Conservation (phyloP, 23 red algal genomes). For the Gracilariopsis chorda region DNA sequence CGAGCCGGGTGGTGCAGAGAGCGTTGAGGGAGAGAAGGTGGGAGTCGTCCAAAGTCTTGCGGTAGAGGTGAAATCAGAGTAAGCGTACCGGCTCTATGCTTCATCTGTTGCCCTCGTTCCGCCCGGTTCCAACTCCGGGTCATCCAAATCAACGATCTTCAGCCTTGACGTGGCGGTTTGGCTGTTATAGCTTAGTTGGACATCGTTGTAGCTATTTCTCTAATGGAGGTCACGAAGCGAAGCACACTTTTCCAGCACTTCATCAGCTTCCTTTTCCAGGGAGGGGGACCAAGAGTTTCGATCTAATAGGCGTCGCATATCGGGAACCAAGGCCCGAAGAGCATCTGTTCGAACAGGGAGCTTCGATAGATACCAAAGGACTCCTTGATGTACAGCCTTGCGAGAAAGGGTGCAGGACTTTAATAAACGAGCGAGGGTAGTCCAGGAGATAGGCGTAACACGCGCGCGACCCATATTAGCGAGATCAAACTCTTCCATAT, state of each 20-base stretch:
- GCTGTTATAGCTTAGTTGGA: background rate
- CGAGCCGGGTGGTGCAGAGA: too few relatives aligned
- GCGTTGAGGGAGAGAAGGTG: too few relatives aligned
- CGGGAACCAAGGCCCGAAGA: background rate
- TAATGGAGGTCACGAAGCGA: background rate
- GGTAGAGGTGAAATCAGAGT: background rate
- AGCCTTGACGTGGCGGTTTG: constrained; percentile 2
- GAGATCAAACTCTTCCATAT: background rate
- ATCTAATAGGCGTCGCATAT: background rate
- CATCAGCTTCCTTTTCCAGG: background rate
- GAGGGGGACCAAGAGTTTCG: background rate
- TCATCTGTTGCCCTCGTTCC: background rate
- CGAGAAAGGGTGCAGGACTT: background rate
- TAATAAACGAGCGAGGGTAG: background rate
- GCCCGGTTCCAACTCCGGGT: background rate
- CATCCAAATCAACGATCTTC: background rate
- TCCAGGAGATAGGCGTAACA: background rate
- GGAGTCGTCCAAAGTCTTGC: too few relatives aligned
- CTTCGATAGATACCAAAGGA: background rate
- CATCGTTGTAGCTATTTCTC: background rate
- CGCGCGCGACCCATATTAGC: background rate
- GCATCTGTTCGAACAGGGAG: background rate
- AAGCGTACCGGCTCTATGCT: background rate
- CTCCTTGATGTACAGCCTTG: background rate
- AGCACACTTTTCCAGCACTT: background rate